phyloP scores from a whole-genome alignment of 2,329 filamentous ascomycete genomes.

The Cylindrodendrum hubeiense region DNA sequence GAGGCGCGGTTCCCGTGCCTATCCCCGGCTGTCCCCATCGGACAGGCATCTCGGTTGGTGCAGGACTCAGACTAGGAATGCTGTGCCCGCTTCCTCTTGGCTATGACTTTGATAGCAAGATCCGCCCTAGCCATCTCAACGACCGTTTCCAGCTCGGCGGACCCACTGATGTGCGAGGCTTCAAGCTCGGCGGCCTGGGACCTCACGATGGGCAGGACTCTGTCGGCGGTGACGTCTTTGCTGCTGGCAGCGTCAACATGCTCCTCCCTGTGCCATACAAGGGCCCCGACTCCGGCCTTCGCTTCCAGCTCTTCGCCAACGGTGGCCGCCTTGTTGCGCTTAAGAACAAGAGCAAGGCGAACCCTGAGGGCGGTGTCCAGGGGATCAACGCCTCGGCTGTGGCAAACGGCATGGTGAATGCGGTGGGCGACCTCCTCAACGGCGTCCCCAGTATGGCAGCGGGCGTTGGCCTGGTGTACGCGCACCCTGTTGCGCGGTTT shows the following conservation, averaged over 20 bases:
- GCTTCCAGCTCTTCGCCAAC: constrained; percentile 92
- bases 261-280: constrained; percentile 86
- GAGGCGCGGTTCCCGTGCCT: constrained; percentile 79
- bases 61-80: constrained; percentile 83
- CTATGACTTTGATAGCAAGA: constrained; percentile 61
- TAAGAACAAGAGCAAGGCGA: constrained; percentile 66
- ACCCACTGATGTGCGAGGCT: constrained; percentile 93
- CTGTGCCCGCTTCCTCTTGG: constrained; percentile 84
- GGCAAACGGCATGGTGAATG: constrained; percentile 66
- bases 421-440: constrained; percentile 77
- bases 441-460: constrained; percentile 88
- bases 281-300: constrained; percentile 84
- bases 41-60: constrained; percentile 86
- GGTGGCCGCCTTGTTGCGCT: constrained; percentile 87
- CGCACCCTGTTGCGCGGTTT: constrained; percentile 91
- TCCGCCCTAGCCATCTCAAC: constrained; percentile 83
- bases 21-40: constrained; percentile 76
- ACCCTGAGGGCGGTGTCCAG: constrained; percentile 48
- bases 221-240: constrained; percentile 91
- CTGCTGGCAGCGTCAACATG: constrained; percentile 88
- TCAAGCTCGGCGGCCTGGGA: constrained; percentile 89
- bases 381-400: constrained; percentile 60
- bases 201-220: constrained; percentile 88
- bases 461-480: constrained; percentile 92
- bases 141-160: constrained; percentile 97